Conservation (phyloP, 495 filamentous ascomycete species). For the Xylaria sp. region DNA sequence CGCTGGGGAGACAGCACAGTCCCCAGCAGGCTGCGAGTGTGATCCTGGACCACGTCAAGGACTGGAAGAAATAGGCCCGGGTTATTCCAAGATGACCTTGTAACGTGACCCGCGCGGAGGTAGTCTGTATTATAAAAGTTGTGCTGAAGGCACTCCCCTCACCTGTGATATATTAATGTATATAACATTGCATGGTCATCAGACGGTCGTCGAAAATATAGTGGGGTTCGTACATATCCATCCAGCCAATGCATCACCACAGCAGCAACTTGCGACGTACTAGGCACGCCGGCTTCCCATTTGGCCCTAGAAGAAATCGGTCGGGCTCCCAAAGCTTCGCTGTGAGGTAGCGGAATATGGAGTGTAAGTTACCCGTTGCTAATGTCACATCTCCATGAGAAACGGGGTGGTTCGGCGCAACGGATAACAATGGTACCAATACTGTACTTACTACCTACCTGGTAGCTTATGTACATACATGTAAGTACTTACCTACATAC, state of each 20-base stretch:
- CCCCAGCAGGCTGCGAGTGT: slow-evolving; percentile 84
- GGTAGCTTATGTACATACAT: no score
- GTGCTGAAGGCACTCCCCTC: slow-evolving; percentile 25
- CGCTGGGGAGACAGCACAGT: slow-evolving; percentile 91
- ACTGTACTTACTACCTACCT: no score
- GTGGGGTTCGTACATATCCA: not conserved
- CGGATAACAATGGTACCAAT: not conserved
- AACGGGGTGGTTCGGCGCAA: not conserved
- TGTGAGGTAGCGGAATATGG: not conserved
- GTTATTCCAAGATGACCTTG: slow-evolving; percentile 38
- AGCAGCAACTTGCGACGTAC: not conserved
- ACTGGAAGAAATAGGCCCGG: slow-evolving; percentile 71
- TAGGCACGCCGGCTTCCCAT: not conserved
- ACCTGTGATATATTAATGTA: slow-evolving; percentile 26
- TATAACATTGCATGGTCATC: slow-evolving; percentile 25
- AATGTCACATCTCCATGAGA: no score
- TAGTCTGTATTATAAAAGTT: slow-evolving; percentile 26
- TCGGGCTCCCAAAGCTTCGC: not conserved
- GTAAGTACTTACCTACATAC: no score
- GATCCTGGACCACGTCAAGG: slow-evolving; percentile 85
- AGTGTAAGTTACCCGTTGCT: not conserved
- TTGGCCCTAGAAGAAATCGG: not conserved
- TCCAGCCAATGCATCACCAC: not conserved
- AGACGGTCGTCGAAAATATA: slow-evolving; percentile 1
- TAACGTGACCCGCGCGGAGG: not conserved